These are phyloP conservation scores for Larix sibirica DNA, from an alignment of 83 land plant species.

Conservation along the genomic window DNA sequence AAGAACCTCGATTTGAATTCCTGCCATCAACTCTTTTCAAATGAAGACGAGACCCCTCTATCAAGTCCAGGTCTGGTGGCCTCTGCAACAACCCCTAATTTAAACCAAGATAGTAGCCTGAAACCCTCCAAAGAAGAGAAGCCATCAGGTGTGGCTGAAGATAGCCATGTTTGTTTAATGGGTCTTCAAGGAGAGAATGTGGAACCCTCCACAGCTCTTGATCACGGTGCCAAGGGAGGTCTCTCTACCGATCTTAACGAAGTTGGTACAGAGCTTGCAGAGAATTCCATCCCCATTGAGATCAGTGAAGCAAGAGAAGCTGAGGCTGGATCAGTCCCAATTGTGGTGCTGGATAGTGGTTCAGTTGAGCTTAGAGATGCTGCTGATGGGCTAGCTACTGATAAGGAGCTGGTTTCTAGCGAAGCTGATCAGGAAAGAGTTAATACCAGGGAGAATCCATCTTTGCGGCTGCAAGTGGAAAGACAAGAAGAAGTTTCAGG, in stretches of 20 bases:
- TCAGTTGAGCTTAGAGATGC: not conserved
- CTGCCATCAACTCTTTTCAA: not conserved
- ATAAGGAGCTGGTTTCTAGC: not conserved
- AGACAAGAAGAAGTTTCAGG: not conserved
- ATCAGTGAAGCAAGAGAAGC: not conserved
- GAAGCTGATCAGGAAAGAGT: not conserved
- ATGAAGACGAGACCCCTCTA: not conserved
- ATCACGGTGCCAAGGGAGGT: not conserved
- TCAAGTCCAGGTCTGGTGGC: not conserved
- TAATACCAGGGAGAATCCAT: not conserved
- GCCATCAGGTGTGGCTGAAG: not conserved
- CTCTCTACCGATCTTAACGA: not conserved
- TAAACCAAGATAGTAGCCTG: not conserved
- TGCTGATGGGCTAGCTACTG: not conserved
- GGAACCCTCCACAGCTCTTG: not conserved
- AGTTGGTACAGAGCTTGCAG: not conserved
- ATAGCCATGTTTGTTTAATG: not conserved
- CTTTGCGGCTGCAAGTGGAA: not conserved
- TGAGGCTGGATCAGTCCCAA: not conserved
- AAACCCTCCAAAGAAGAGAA: not conserved
- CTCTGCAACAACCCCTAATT: not conserved
- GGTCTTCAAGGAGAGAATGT: not conserved
- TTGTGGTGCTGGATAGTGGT: not conserved
- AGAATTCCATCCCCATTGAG: not conserved
- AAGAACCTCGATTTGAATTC: constrained; percentile 6